These are phyloP conservation scores for Viola pubescens DNA, from an alignment of 441 rosid genomes.

Conservation along the genomic window DNA sequence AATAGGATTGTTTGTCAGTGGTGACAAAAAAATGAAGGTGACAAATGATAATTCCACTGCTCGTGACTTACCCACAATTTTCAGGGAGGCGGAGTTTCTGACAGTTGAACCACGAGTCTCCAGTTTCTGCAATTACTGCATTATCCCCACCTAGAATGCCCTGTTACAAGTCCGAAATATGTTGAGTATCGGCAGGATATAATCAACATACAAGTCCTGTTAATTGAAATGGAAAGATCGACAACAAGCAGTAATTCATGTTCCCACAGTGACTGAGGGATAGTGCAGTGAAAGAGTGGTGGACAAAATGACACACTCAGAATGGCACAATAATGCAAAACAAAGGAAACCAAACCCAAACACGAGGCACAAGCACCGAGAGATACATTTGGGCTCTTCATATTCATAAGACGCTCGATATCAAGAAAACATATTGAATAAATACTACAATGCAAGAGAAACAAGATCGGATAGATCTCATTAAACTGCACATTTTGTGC, in stretches of 20 bases:
- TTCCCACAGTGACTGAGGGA: not conserved
- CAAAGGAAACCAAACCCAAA: not conserved
- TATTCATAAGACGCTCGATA: not conserved
- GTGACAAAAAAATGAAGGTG: too few species aligned
- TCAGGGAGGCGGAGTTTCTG: constrained; percentile 64
- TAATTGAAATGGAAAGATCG: not conserved
- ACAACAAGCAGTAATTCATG: not conserved
- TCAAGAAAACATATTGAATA: not conserved
- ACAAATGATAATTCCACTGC: not conserved
- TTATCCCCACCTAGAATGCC: constrained; percentile 38
- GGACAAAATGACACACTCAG: too few species aligned
- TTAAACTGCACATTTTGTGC: too few species aligned
- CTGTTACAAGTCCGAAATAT: constrained; percentile 21
- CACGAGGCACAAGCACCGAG: not conserved
- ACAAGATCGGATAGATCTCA: too few species aligned
- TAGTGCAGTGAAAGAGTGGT: not conserved
- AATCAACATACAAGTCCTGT: too few species aligned
- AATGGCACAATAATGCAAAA: not conserved
- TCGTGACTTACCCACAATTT: constrained; percentile 46
- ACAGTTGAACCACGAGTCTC: constrained; percentile 75
- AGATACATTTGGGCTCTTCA: not conserved
- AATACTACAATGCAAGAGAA: not conserved
- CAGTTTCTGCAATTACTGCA: constrained; percentile 67
- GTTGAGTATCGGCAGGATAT: not conserved
- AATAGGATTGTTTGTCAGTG: not conserved